Conservation (phyloP, 2,329 filamentous ascomycete species). For the Rugonectria rugulosa region DNA sequence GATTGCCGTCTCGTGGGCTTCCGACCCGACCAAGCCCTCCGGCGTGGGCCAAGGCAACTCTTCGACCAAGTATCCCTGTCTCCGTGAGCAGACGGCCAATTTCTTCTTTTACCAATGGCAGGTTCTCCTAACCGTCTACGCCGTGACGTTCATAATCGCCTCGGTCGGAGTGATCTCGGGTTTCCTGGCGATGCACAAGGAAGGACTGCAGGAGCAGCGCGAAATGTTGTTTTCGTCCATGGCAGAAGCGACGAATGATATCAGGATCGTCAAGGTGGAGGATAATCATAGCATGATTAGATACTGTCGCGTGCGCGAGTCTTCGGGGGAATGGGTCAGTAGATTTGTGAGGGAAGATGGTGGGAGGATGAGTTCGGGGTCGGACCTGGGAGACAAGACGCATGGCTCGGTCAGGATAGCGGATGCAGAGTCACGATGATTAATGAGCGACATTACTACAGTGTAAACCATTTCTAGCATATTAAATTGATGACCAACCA, state of each 20-base stretch:
- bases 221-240: constrained; percentile 35
- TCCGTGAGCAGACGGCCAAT: constrained; percentile 20
- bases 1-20: constrained; percentile 33
- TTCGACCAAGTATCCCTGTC: constrained; percentile 22
- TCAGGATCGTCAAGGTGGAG: too few species aligned
- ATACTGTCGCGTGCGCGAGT: too few species aligned
- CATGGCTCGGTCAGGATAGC: too few species aligned
- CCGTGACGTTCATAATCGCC: constrained; percentile 29
- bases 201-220: constrained; percentile 21
- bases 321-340: too few species aligned
- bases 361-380: too few species aligned
- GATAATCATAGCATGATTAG: too few species aligned
- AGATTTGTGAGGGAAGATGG: too few species aligned
- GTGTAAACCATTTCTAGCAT: too few species aligned
- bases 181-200: constrained; percentile 28
- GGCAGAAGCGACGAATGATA: not conserved
- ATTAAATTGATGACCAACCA: too few species aligned
- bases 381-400: too few species aligned
- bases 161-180: constrained; percentile 27
- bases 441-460: too few species aligned
- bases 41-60: constrained; percentile 15
- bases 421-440: too few species aligned
- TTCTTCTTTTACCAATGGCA: constrained; percentile 29
- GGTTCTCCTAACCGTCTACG: constrained; percentile 30
- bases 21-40: constrained; percentile 17